Evolutionary conservation across 208 protist genomes (phyloP).

Genomic region (Trypanosoma brucei): DNA sequence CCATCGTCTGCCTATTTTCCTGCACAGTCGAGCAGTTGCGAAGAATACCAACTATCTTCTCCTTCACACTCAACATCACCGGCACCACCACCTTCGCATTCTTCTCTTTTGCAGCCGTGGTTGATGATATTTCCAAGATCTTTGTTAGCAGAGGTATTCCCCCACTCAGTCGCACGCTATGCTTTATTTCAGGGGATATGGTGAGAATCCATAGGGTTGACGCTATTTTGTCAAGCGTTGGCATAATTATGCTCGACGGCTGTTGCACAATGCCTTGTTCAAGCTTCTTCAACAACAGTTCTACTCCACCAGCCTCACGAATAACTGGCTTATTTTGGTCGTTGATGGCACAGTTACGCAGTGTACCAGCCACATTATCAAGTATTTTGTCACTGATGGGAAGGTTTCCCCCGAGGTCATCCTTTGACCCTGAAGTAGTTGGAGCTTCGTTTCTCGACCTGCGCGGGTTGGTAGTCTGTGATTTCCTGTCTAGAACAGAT

Average conservation of each 20-base stretch:
- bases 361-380: constrained; percentile 86
- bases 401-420: constrained; percentile 11
- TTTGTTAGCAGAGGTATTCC: constrained; percentile 70
- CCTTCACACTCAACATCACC: constrained; percentile 68
- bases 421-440: not conserved
- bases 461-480: not conserved
- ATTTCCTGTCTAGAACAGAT: constrained; percentile 52
- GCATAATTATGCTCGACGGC: constrained; percentile 29
- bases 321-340: constrained; percentile 90
- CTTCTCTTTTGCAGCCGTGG: constrained; percentile 28
- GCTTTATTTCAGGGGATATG: constrained; percentile 88
- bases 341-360: constrained; percentile 92
- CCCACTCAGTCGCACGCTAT: constrained; percentile 63
- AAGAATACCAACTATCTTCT: constrained; percentile 85
- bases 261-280: constrained; percentile 34
- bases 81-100: constrained; percentile 4
- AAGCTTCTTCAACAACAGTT: constrained; percentile 69
- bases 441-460: constrained; percentile 1
- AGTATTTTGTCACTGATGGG: constrained; percentile 72
- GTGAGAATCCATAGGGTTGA: constrained; percentile 90
- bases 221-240: constrained; percentile 84
- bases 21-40: constrained; percentile 84
- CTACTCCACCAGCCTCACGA: constrained; percentile 77
- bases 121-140: constrained; percentile 60
- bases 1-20: constrained; percentile 69